Evolutionary conservation across 2,329 filamentous ascomycete species (phyloP), one percentile per base, ranked within the genome.

Genomic region (Aspergillus neotritici): DNA sequence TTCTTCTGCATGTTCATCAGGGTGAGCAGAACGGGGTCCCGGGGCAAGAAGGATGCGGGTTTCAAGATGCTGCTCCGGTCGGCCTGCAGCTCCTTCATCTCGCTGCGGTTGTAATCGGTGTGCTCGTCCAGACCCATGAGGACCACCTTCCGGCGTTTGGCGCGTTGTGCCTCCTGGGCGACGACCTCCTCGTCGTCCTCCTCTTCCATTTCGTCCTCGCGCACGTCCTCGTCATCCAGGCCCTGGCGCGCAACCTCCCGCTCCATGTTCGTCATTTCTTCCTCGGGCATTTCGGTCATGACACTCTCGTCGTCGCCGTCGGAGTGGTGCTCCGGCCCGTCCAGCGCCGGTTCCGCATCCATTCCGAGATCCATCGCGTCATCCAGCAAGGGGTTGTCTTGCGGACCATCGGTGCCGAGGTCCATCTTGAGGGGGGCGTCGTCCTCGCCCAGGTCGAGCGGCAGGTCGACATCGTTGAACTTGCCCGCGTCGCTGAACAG

Each of bases 1-100:
- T 79, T 88, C 69, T 86, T 89, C 65, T 96, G 93, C 78, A 96
- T 85, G 56, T 90, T 87, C 74, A 95, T 85, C 15, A 98, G 73
- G 29, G 88, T 87, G 25, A 97, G 76, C 11, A 97, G 75, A 41
- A 91, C 82, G 2, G 90, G 87, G 54, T 98, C 89, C 31, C 87
- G 82, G 2, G 91, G 88, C 34, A 98, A 74, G 67, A 94, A 95
- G 1, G 83, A 82, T 5, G 86, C 82, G 2, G 84, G 79, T 66
- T 86, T 90, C 44, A 95, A 75, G 49, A 97, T 97, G 57, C 85
- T 87, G 35, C 87, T 84, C 51, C 86, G 85, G 62, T 94, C 87
- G 44, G 82, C 77, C 63, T 95, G 89, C 63, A 94, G 88, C 51
- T 86, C 82, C 63, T 87, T 88, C 68, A 98, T 89, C 52, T 91